phyloP scores from a whole-genome alignment of 768 basidiomycete genomes.

The Hirschioporus abietinus region DNA sequence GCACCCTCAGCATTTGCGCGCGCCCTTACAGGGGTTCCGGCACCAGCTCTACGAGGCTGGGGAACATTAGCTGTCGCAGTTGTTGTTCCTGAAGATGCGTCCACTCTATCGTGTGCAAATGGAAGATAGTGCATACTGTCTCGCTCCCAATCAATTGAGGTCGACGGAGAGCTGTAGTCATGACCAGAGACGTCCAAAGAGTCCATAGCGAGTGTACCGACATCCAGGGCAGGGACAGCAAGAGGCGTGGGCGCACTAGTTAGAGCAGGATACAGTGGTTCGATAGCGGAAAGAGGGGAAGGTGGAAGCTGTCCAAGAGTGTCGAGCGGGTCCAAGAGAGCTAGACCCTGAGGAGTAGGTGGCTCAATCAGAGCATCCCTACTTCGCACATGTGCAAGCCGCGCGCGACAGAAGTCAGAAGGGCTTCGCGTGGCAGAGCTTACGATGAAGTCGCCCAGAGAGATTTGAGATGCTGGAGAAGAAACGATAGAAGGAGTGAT shows the following conservation, averaged over 20 bases:
- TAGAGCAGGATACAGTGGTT: neutral
- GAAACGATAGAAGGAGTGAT: neutral
- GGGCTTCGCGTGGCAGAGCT: neutral
- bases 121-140: neutral
- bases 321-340: neutral
- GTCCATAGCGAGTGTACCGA: neutral
- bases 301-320: neutral
- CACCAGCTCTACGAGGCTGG: neutral
- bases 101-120: neutral
- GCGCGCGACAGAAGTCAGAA: neutral
- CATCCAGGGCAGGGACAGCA: neutral
- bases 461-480: neutral
- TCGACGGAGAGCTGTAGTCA: neutral
- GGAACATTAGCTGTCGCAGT: neutral
- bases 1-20: neutral
- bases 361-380: neutral
- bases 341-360: neutral
- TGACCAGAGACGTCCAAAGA: neutral
- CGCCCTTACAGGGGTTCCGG: neutral
- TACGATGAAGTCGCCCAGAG: neutral
- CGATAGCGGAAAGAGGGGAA: neutral
- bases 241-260: neutral
- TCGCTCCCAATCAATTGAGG: neutral
- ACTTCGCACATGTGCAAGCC: neutral
- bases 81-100: neutral